phyloP scores from a whole-genome alignment of 768 basidiomycete species.

The Hypholoma sublateritium region DNA sequence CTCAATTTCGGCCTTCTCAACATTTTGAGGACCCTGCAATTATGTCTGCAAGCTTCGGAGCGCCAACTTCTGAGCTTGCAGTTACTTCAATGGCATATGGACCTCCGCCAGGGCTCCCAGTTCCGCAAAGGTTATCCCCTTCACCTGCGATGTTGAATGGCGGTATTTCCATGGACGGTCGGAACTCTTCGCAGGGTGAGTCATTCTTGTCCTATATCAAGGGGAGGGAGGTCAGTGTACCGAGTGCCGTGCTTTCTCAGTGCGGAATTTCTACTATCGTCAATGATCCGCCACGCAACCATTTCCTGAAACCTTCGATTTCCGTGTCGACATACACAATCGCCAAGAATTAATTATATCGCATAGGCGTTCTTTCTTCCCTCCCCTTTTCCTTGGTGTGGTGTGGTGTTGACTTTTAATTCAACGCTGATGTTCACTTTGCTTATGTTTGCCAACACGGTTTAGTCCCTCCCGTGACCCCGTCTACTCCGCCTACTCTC shows the following conservation, averaged over 20 bases:
- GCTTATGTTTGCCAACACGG: slow-evolving; percentile 33
- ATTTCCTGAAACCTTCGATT: slow-evolving; percentile 23
- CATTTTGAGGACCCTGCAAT: slow-evolving; percentile 77
- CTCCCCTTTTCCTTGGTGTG: slow-evolving; percentile 47
- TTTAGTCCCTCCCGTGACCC: slow-evolving; percentile 41
- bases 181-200: slow-evolving; percentile 65
- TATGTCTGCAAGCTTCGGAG: slow-evolving; percentile 70
- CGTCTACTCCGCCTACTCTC: slow-evolving; percentile 50
- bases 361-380: slow-evolving; percentile 39
- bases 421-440: slow-evolving; percentile 51
- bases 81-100: slow-evolving; percentile 43
- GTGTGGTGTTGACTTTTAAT: slow-evolving; percentile 48
- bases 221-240: slow-evolving; percentile 89
- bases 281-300: slow-evolving; percentile 53
- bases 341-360: slow-evolving; percentile 26
- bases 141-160: slow-evolving; percentile 20
- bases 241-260: slow-evolving; percentile 87
- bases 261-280: slow-evolving; percentile 78
- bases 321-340: slow-evolving; percentile 26
- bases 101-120: slow-evolving; percentile 69
- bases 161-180: slow-evolving; percentile 22
- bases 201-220: slow-evolving; percentile 47
- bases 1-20: slow-evolving; percentile 29
- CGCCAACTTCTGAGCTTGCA: slow-evolving; percentile 32
- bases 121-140: slow-evolving; percentile 32